Evolutionary conservation across 2,329 filamentous ascomycete genomes (phyloP).

Genomic region (Colletotrichum acutatum): DNA sequence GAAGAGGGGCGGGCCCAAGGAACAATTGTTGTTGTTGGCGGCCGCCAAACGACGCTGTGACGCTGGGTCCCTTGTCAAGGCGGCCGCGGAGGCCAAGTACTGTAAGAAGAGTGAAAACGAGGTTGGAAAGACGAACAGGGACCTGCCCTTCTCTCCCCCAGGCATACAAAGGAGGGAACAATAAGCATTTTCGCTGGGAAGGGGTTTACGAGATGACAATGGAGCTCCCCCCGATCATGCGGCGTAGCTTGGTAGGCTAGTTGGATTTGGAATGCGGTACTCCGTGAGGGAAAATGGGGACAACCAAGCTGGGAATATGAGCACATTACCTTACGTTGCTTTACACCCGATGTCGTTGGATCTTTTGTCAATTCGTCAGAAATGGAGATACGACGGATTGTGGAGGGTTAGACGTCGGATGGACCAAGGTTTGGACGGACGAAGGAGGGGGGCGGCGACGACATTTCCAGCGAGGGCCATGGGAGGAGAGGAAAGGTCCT

Average conservation of each 20-base stretch:
- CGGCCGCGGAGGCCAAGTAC: not conserved
- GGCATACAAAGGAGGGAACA: conserved; percentile 13
- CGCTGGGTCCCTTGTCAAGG: conserved; percentile 3
- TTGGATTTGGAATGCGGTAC: conserved; percentile 1
- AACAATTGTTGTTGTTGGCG: not conserved
- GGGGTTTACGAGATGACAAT: conserved; percentile 27
- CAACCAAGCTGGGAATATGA: not conserved
- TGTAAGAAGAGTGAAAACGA: not conserved
- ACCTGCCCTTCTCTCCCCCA: not conserved
- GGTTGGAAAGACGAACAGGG: not conserved
- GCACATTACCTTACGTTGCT: not conserved
- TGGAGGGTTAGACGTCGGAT: conserved; percentile 4
- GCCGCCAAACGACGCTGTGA: conserved; percentile 1
- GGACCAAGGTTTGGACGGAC: not conserved
- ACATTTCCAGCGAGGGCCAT: conserved; percentile 5
- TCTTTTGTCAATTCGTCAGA: conserved; percentile 21
- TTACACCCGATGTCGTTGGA: conserved; percentile 24
- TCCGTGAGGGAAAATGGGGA: not conserved
- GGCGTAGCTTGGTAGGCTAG: not conserved
- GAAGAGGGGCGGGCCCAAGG: not conserved
- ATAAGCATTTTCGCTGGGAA: conserved; percentile 22
- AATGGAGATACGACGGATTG: conserved; percentile 27
- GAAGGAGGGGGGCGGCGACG: not conserved
- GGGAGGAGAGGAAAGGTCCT: conserved; percentile 1
- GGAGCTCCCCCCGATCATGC: not conserved